These are phyloP conservation scores for Linum tenue DNA, from an alignment of 345 rosid genomes.

Conservation along the genomic window DNA sequence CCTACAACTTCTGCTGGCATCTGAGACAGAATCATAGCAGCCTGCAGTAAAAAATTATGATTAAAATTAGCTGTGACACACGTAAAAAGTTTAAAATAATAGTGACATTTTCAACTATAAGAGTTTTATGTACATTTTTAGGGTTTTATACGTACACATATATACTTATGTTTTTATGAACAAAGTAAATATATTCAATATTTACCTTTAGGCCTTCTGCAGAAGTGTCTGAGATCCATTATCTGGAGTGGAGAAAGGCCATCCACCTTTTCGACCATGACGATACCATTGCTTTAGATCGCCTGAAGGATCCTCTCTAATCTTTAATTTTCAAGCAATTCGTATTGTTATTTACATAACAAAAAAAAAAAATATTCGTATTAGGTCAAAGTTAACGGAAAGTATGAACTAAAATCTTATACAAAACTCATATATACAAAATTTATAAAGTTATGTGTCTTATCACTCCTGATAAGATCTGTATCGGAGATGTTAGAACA, in stretches of 20 bases:
- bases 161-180: no score
- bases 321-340: not conserved
- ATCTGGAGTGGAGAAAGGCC: constrained; percentile 60
- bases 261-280: constrained; percentile 12
- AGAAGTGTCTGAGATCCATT: constrained; percentile 46
- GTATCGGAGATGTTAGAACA: no score
- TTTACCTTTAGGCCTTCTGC: constrained; percentile 89
- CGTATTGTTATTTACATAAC: no score
- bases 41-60: constrained; percentile 22
- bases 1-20: constrained; percentile 37
- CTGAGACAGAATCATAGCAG: constrained; percentile 37
- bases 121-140: no score
- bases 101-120: not conserved
- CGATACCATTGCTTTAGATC: not conserved
- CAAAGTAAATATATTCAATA: not conserved
- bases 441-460: no score
- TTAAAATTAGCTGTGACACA: no score
- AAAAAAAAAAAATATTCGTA: no score
- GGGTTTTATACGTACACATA: no score
- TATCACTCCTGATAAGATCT: no score
- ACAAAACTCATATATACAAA: no score
- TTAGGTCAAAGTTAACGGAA: no score
- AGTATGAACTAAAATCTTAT: no score
- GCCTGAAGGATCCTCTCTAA: not conserved
- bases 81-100: not conserved